Evolutionary conservation across 2,329 filamentous ascomycete species (phyloP).

Genomic region (Hymenoscyphus salicellus): DNA sequence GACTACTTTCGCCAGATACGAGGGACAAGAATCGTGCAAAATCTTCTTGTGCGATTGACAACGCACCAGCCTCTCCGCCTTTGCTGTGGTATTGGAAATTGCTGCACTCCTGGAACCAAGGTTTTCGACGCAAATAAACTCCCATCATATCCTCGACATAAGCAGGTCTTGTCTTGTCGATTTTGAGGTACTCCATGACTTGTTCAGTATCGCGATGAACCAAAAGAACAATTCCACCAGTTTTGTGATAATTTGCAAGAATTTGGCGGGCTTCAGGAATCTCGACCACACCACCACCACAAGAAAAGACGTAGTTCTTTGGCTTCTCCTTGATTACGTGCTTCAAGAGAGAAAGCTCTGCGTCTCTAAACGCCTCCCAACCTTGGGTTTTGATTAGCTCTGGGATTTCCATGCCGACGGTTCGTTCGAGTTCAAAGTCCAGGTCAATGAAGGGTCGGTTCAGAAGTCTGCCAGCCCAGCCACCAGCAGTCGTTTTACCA

Average conservation of each 20-base stretch:
- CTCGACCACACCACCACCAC: constrained; percentile 91
- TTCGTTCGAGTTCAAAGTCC: constrained; percentile 79
- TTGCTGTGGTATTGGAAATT: constrained; percentile 92
- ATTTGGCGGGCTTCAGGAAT: constrained; percentile 74
- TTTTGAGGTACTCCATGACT: constrained; percentile 82
- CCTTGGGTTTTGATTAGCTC: constrained; percentile 75
- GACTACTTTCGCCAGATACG: constrained; percentile 62
- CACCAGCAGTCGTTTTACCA: constrained; percentile 90
- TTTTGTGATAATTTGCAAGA: constrained; percentile 68
- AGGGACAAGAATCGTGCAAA: constrained; percentile 71
- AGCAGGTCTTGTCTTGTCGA: constrained; percentile 86
- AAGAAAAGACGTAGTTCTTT: constrained; percentile 80
- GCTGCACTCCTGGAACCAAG: constrained; percentile 89
- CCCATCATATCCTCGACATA: constrained; percentile 90
- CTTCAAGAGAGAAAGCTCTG: constrained; percentile 72
- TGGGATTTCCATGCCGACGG: constrained; percentile 73
- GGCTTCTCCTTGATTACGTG: constrained; percentile 72
- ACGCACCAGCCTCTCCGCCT: constrained; percentile 40
- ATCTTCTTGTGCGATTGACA: constrained; percentile 48
- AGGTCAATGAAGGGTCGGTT: constrained; percentile 79
- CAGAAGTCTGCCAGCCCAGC: constrained; percentile 75
- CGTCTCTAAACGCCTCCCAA: constrained; percentile 84
- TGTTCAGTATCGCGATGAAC: constrained; percentile 85
- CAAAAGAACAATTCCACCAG: constrained; percentile 78
- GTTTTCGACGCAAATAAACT: constrained; percentile 84